Conservation (phyloP, 129 eudicot genomes). For the Arctium minus region DNA sequence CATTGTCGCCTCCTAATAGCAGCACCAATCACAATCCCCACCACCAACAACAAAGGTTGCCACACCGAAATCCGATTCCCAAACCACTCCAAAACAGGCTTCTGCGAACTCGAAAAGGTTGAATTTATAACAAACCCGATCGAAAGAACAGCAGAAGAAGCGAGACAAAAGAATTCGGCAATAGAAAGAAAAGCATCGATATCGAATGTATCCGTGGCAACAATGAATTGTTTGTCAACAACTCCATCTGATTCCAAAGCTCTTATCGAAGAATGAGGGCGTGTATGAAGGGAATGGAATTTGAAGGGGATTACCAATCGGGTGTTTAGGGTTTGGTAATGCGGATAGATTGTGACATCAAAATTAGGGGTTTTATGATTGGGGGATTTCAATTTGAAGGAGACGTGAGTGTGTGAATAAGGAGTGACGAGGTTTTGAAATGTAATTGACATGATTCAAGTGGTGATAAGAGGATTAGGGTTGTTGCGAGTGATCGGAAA, state of each 20-base stretch:
- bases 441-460: conserved; percentile 47
- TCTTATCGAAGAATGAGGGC: conserved; percentile 4
- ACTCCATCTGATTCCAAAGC: conserved; percentile 31
- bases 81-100: conserved; percentile 43
- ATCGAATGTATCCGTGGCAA: conserved; percentile 7
- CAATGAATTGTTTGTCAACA: conserved; percentile 1
- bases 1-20: conserved; percentile 72
- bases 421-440: conserved; percentile 44
- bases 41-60: conserved; percentile 55
- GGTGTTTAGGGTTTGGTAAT: conserved; percentile 16
- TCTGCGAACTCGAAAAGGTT: conserved; percentile 26
- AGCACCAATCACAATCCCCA: conserved; percentile 66
- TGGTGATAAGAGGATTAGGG: conserved; percentile 6
- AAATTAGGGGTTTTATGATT: conserved; percentile 20
- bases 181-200: conserved; percentile 53
- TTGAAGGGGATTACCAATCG: conserved; percentile 15
- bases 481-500: conserved; percentile 11
- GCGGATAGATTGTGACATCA: conserved; percentile 8
- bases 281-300: not conserved
- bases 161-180: conserved; percentile 53
- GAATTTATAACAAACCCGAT: conserved; percentile 44
- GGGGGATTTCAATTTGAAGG: conserved; percentile 28
- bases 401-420: conserved; percentile 29
- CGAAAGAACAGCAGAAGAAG: conserved; percentile 56
- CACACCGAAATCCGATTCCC: conserved; percentile 55